phyloP scores from a whole-genome alignment of 1,284 basidiomycete genomes.

The Inonotus obliquus region DNA sequence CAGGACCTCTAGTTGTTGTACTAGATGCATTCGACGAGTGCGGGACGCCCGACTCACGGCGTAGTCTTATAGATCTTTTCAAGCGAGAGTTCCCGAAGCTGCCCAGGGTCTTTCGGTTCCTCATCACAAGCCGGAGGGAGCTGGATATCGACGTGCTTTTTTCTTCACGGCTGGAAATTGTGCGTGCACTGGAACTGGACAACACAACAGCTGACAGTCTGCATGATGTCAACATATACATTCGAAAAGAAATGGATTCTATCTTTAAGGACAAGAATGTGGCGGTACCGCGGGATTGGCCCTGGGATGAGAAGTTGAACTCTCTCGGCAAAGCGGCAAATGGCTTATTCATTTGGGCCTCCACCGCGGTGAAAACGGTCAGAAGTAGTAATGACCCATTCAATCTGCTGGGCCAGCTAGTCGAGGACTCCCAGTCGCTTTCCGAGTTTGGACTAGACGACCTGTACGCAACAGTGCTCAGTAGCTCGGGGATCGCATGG shows the following conservation, averaged over 20 bases:
- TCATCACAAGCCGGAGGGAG: constrained; percentile 3
- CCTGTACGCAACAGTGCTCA: neutral
- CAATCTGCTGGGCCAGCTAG: neutral
- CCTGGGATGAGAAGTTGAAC: constrained; percentile 16
- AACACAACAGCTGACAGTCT: neutral
- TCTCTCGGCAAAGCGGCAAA: constrained; percentile 22
- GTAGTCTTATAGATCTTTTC: constrained; percentile 28
- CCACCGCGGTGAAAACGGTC: constrained; percentile 25
- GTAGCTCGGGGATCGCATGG: neutral
- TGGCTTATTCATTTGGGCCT: constrained; percentile 28
- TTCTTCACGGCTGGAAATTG: neutral
- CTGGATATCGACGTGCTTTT: neutral
- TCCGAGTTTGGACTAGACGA: neutral
- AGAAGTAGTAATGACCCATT: neutral
- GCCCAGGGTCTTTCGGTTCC: constrained; percentile 1
- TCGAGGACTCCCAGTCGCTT: neutral
- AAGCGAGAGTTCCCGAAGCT: constrained; percentile 20
- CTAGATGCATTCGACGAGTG: constrained; percentile 13
- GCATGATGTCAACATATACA: neutral
- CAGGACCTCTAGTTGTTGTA: constrained; percentile 4
- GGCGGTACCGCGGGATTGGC: neutral
- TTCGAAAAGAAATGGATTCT: neutral
- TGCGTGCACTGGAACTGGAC: neutral
- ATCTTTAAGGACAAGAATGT: neutral
- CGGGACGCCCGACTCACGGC: constrained; percentile 21